Evolutionary conservation across 306 rosid genomes (phyloP).

Genomic region (Cucurbita ficifolia): DNA sequence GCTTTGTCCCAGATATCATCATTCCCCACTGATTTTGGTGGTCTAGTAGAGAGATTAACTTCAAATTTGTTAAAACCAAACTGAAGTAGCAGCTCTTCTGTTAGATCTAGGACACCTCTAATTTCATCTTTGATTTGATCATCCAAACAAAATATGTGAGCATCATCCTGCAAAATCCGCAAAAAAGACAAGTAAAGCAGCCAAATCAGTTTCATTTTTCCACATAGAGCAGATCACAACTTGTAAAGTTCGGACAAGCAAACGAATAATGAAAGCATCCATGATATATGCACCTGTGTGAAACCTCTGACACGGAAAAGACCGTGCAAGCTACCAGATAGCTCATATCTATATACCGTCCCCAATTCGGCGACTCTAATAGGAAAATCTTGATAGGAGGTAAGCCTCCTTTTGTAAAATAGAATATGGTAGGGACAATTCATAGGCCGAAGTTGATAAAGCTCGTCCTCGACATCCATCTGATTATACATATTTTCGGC

Average conservation of each 20-base stretch:
- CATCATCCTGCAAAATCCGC: constrained; percentile 73
- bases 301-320: constrained; percentile 96
- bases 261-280: neutral
- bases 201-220: neutral
- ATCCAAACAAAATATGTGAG: constrained; percentile 88
- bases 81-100: constrained; percentile 58
- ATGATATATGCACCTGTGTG: constrained; percentile 46
- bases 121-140: constrained; percentile 90
- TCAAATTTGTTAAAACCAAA: constrained; percentile 89
- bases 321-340: constrained; percentile 95
- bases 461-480: constrained; percentile 78
- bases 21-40: constrained; percentile 77
- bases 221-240: neutral
- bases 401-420: constrained; percentile 75
- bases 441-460: constrained; percentile 96
- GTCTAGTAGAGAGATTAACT: constrained; percentile 88
- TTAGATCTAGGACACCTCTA: constrained; percentile 88
- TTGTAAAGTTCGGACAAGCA: neutral
- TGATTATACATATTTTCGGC: constrained; percentile 89
- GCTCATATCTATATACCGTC: constrained; percentile 87
- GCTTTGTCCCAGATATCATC: constrained; percentile 86
- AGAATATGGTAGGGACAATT: constrained; percentile 96
- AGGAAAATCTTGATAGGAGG: constrained; percentile 86
- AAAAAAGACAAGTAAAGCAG: constrained; percentile 3
- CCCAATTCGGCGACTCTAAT: constrained; percentile 87